Conservation (phyloP, 345 rosid species). For the Lepidium sativum region DNA sequence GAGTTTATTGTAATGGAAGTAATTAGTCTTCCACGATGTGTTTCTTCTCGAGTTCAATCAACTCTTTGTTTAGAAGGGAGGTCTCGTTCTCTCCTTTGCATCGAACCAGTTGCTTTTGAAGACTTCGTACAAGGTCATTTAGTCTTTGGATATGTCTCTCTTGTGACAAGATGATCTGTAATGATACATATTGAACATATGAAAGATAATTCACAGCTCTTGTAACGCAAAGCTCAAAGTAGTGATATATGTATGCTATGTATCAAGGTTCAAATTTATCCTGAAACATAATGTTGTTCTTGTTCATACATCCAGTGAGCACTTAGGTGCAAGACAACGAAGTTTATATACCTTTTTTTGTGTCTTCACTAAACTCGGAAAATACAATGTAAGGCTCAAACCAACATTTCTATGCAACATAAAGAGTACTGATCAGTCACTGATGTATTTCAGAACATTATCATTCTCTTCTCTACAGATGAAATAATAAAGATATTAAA, state of each 20-base stretch:
- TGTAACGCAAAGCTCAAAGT: too few species aligned
- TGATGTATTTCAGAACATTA: background rate
- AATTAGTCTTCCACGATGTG: constrained; percentile 49
- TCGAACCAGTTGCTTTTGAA: constrained; percentile 45
- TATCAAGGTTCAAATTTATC: background rate
- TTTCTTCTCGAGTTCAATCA: constrained; percentile 50
- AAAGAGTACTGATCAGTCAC: background rate
- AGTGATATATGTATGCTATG: background rate
- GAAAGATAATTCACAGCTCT: background rate
- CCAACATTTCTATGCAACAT: background rate
- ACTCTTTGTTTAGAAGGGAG: constrained; percentile 30
- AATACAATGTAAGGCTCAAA: background rate
- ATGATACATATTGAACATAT: background rate
- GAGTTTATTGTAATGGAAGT: background rate
- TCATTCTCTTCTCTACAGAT: background rate
- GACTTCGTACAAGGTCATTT: constrained; percentile 59
- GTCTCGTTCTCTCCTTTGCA: constrained; percentile 43
- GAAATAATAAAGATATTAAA: background rate
- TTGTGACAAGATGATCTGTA: constrained; percentile 77
- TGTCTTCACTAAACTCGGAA: background rate
- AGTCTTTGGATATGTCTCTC: constrained; percentile 78
- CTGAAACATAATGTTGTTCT: background rate
- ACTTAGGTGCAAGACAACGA: background rate
- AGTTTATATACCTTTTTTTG: background rate
- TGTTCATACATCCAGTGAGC: background rate